Base-by-base conservation (phyloP, 2,329 filamentous ascomycete species). In the Coniochaeta ligniaria region DNA sequence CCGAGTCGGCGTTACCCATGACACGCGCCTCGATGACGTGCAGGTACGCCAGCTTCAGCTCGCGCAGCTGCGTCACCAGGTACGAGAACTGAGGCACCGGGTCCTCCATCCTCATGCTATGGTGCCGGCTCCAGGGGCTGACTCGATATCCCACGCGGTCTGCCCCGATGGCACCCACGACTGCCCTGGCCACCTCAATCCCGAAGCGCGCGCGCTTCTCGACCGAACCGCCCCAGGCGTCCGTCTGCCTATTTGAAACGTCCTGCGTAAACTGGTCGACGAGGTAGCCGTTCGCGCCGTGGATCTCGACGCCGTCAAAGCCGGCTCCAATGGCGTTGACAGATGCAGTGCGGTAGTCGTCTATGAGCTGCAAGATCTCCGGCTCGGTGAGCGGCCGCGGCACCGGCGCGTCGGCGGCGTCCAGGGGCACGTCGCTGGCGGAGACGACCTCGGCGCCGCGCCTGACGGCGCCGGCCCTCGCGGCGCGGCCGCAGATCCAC, bases 31-130 rank as follows among this genome's bases (percentile, higher is more conserved):
- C 80, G 17, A 87, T 75, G 5, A 85, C 60, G 70, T 86, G 83
- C 33, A 85, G 64, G 68, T 82, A 86, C 0, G 83, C 78, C 26
- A 88, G 73, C 7, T 77, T 74, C 22, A 85, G 69, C 52, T 76
- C 70, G 63, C 80, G 80, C 45, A 85, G 73, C 59, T 79, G 75
- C 54, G 72, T 64, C 31, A 82, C 73, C 17, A 87, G 67, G 66
- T 87, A 75, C 3, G 71, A 72, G 68, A 87, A 88, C 64, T 87
- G 82, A 1, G 83, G 80, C 9, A 80, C 63, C 0, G 85, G 83
- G 9, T 52, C 47, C 47, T n/a, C 6, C 47, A 52, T 26, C 6
- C 47, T 11, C 47, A 52, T 52, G 20, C 43, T 20, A 6, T 47
- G 38, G 17, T n/a, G 38, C 38, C 9, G 43, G 35, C 31, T 58